A percentile compares a stretch with the other conserved stretches of the same genome.
These are phyloP conservation scores for Puccinia triticina DNA, from an alignment of 1,284 basidiomycete genomes.

Conservation along the genomic window DNA sequence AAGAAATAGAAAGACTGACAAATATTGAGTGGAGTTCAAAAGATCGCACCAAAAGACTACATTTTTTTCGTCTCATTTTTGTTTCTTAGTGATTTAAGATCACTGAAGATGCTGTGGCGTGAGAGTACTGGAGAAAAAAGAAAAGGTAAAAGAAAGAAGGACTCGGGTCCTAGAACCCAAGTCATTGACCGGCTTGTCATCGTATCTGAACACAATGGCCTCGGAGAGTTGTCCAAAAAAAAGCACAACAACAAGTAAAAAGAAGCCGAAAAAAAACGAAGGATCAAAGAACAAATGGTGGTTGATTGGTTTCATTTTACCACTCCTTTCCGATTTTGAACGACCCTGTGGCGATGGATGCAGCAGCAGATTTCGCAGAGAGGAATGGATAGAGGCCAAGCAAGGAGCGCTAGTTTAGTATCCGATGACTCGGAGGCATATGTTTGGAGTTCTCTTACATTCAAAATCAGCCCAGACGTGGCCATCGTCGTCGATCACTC, in stretches of 20 bases:
- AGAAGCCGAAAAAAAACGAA: not conserved
- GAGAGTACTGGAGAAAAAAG: no score
- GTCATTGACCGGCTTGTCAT: not conserved
- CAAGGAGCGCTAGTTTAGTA: not conserved
- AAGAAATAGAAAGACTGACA: no score
- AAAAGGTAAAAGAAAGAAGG: no score
- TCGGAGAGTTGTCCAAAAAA: slow-evolving; percentile 12
- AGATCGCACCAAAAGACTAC: no score
- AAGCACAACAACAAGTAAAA: not conserved
- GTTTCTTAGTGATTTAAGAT: no score
- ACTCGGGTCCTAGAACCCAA: not conserved
- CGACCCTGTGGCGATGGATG: slow-evolving; percentile 49
- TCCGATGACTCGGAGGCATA: not conserved
- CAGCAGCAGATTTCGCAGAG: not conserved
- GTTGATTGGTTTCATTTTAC: slow-evolving; percentile 29
- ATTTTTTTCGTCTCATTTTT: no score
- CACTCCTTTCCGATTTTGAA: slow-evolving; percentile 56
- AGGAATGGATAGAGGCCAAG: not conserved
- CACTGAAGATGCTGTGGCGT: no score
- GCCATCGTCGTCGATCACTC: slow-evolving; percentile 80
- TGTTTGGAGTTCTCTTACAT: slow-evolving; percentile 20
- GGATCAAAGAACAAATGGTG: not conserved
- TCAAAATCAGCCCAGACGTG: slow-evolving; percentile 61
- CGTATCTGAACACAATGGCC: not conserved
- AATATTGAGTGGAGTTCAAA: no score